A percentile compares a stretch with the other conserved stretches of the same genome.
These are phyloP conservation scores for Zychaea mexicana DNA, from an alignment of 371 early-diverging fungal genomes.

Conservation along the genomic window DNA sequence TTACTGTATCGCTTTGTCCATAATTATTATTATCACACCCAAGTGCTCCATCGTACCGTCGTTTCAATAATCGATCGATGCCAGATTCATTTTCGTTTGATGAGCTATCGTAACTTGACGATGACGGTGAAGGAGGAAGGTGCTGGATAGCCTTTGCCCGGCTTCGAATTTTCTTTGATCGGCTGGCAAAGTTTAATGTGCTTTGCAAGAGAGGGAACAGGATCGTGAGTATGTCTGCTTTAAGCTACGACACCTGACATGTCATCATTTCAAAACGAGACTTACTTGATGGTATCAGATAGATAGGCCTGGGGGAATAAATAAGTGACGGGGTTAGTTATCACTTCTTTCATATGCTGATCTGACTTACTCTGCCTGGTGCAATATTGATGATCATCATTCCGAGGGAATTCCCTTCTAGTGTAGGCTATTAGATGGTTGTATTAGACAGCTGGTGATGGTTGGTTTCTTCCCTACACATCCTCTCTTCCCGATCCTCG, in stretches of 20 bases:
- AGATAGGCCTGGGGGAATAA: neutral
- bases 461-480: too few species aligned
- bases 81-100: neutral
- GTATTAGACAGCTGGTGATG: neutral
- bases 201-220: neutral
- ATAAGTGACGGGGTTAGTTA: constrained; percentile 1
- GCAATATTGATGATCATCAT: constrained; percentile 71
- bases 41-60: neutral
- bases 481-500: too few species aligned
- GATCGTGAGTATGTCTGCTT: neutral
- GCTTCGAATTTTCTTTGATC: constrained; percentile 67
- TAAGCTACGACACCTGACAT: neutral
- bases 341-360: neutral
- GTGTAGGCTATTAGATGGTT: constrained; percentile 42
- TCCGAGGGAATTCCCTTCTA: constrained; percentile 62
- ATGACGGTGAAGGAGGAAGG: neutral
- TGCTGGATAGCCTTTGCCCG: constrained; percentile 13
- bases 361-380: constrained; percentile 46
- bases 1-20: neutral
- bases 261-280: neutral
- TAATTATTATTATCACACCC: too few species aligned
- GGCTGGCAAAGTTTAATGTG: constrained; percentile 73
- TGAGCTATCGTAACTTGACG: neutral
- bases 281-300: neutral
- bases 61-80: neutral